Base-by-base conservation (phyloP, 2,329 filamentous ascomycete species). In the Chaetomium sp. region DNA sequence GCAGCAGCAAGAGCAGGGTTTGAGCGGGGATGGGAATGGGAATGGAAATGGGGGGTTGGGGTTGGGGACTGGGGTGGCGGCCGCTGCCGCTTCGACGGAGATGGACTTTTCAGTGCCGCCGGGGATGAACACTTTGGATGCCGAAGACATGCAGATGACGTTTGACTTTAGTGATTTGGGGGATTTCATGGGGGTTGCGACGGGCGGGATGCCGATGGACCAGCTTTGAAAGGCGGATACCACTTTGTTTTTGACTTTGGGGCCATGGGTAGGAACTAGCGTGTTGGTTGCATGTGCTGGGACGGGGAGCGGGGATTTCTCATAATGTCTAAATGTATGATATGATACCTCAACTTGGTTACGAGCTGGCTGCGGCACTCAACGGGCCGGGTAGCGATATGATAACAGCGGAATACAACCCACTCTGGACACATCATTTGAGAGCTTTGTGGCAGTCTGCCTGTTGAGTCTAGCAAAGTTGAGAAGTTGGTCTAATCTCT, bases 121-220 rank as follows among this genome's bases (percentile, higher is more conserved):
- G 27, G 27, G n/a, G 13, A 31, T 72, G 19, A 77, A 78, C 55
- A 73, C 72, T 23, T 77, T 80, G 59, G 67, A 81, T 45, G 75
- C 77, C 59, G 75, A 75, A 53, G 75, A 81, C n/a, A 60, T 82
- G 56, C 74, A 79, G 42, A 78, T 81, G 76, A 75, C 78, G 62
- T 80, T 81, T 72, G 77, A 79, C 21, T 76, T 79, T 64, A 58
- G 56, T 1, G 69, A 70, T 21, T 8, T 67, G 38, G 62, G 59
- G 9, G 65, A 62, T 31, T 60, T 62, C 19, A 51, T 64, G 19
- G 71, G 73, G 45, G 66, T 72, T 50, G 64, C 60, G 10, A 61
- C 57, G 25, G 72, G 59, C 13, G 62, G 64, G 13, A 62, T 63
- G 59, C 35, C 47, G 21, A 64, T 68, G 66, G 57, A 64, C 29